phyloP scores from a whole-genome alignment of 2,329 filamentous ascomycete genomes.

The Colletotrichum graminicola region DNA sequence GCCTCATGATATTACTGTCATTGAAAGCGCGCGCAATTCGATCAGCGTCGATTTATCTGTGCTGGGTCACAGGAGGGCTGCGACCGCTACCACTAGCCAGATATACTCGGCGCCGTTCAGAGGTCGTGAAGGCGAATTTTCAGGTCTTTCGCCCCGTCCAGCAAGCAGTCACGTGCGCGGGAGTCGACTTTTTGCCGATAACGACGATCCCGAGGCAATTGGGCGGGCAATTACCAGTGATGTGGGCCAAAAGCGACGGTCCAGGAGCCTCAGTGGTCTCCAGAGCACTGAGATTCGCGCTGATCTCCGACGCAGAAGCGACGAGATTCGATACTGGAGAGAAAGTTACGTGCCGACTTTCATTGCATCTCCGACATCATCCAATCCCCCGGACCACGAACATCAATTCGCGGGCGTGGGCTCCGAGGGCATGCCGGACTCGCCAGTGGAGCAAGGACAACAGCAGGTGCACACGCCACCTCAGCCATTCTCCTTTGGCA shows the following conservation, averaged over 20 bases:
- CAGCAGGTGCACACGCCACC: constrained; percentile 55
- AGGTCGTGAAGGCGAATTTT: constrained; percentile 57
- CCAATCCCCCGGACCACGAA: constrained; percentile 55
- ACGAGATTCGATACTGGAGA: constrained; percentile 74
- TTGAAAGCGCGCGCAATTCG: constrained; percentile 67
- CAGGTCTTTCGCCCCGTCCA: constrained; percentile 70
- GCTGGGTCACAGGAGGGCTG: constrained; percentile 55
- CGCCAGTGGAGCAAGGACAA: constrained; percentile 48
- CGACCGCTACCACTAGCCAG: constrained; percentile 55
- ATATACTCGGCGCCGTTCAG: constrained; percentile 53
- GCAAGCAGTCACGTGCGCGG: constrained; percentile 69
- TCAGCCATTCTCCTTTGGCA: constrained; percentile 68
- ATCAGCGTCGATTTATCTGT: constrained; percentile 59
- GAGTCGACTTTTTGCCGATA: constrained; percentile 52
- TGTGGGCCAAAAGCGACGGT: constrained; percentile 64
- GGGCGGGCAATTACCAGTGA: constrained; percentile 73
- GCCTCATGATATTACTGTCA: constrained; percentile 65
- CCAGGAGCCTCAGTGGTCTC: constrained; percentile 65
- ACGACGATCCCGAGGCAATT: constrained; percentile 66
- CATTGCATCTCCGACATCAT: constrained; percentile 63
- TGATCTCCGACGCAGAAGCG: constrained; percentile 64
- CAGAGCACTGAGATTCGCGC: constrained; percentile 28
- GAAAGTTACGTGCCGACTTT: constrained; percentile 68
- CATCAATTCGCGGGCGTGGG: constrained; percentile 49
- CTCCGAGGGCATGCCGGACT: constrained; percentile 50